Evolutionary conservation across 2,329 filamentous ascomycete species (phyloP), one percentile per base, ranked within the genome.

Genomic region (Fusarium globosum): DNA sequence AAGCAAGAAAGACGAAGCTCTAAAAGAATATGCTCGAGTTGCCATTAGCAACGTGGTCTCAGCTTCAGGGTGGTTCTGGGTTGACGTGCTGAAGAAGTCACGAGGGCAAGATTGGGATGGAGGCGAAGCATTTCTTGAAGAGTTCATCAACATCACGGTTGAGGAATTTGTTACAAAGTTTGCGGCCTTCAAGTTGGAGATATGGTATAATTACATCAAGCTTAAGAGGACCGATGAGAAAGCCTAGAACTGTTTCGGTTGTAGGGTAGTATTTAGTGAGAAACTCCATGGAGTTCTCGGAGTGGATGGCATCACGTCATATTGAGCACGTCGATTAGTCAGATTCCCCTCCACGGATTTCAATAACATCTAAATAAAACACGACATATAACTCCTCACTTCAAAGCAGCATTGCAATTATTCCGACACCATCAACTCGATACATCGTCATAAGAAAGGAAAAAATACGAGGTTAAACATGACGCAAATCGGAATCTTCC

Each of bases 401-500:
- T 15, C 4, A 28, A 28, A 36, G 9, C 2, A 11, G 3, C 2
- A 26, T 14, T 18, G 18, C 1, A 2, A 26, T 14, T 2, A 11
- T 28, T 18, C n/a, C 9, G 30, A n/a, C 5, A 11, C 4, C 11
- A 43, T 49, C n/a, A 28, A 42, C 14, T 12, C 12, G 26, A 2
- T 16, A 2, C 5, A 15, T 18, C 2, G 23, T 30, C 18, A 13
- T 14, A 6, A 26, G 16, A 7, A 43, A 6, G 16, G 7, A 43
- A 4, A 3, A 20, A 21, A 33, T 33, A 38, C 6, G 8, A 39
- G 11, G 20, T 15, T 15, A 13, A 21, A 1, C 18, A 72, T 73
- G 70, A 56, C 51, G 39, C 66, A 66, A 23, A 69, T 73, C n/a
- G 73, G 73, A 20, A 57, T 75, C 30, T 75, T 76, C 46, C 73